These are phyloP conservation scores for Myochromella boudieri DNA, from an alignment of 768 basidiomycete genomes.

Conservation along the genomic window DNA sequence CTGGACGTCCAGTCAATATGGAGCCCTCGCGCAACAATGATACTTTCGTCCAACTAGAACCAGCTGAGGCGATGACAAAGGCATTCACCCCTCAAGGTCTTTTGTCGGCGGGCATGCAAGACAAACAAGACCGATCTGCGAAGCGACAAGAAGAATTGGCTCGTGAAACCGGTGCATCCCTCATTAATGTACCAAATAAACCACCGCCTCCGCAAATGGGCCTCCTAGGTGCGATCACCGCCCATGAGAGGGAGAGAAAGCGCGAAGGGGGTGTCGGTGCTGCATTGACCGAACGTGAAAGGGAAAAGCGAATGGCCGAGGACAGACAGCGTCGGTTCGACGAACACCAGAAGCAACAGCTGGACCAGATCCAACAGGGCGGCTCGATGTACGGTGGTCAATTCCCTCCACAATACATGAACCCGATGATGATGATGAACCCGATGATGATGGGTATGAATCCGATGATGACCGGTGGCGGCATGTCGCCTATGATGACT, in stretches of 20 bases:
- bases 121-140: constrained; percentile 94
- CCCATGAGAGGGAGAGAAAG: constrained; percentile 91
- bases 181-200: constrained; percentile 95
- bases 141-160: constrained; percentile 94
- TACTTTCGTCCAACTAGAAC: constrained; percentile 72
- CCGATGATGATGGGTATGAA: constrained; percentile 51
- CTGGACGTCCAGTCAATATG: constrained; percentile 46
- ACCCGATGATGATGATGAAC: constrained; percentile 68
- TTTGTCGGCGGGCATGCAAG: constrained; percentile 91
- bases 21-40: constrained; percentile 48
- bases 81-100: constrained; percentile 95
- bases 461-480: constrained; percentile 52
- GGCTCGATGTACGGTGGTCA: constrained; percentile 69
- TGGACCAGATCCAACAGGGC: constrained; percentile 86
- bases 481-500: constrained; percentile 56
- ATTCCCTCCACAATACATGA: constrained; percentile 60
- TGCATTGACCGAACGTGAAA: constrained; percentile 90
- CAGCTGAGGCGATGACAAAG: constrained; percentile 79
- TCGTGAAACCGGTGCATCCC: constrained; percentile 84
- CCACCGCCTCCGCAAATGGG: constrained; percentile 95
- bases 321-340: constrained; percentile 92
- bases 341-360: constrained; percentile 83
- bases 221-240: constrained; percentile 92
- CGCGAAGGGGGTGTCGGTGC: constrained; percentile 95
- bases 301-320: constrained; percentile 89